A percentile compares a stretch with the other conserved stretches of the same genome.
Conservation (phyloP, 352 stramenopile species). For the Pilasporangium apinafurcum region DNA sequence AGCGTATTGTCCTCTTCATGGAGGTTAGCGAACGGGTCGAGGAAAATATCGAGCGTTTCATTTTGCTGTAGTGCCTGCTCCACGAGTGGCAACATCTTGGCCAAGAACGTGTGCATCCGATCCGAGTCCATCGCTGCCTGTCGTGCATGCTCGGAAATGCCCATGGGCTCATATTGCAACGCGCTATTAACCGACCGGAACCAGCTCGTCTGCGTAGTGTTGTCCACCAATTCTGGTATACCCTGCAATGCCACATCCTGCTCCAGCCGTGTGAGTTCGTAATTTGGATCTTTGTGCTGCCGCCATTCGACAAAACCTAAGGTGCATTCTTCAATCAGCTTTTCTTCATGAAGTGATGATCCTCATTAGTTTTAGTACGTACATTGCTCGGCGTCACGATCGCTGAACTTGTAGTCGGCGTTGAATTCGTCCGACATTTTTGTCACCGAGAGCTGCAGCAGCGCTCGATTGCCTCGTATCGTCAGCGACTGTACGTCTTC, state of each 20-base stretch:
- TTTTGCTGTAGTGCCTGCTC: conserved; percentile 81
- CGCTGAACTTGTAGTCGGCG: conserved; percentile 80
- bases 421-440: conserved; percentile 82
- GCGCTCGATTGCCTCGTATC: conserved; percentile 33
- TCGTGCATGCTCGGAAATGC: conserved; percentile 27
- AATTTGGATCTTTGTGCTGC: conserved; percentile 81
- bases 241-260: conserved; percentile 75
- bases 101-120: conserved; percentile 61
- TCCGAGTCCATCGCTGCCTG: conserved; percentile 62
- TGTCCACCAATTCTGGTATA: conserved; percentile 60
- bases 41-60: conserved; percentile 81
- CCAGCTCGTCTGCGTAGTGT: conserved; percentile 73
- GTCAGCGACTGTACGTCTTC: conserved; percentile 62
- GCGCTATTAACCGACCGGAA: conserved; percentile 80
- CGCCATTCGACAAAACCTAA: conserved; percentile 80
- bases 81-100: conserved; percentile 51
- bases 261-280: conserved; percentile 69
- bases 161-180: conserved; percentile 74
- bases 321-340: background rate
- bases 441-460: conserved; percentile 63
- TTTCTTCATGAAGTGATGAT: background rate
- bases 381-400: conserved; percentile 76
- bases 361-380: background rate
- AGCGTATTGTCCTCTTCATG: conserved; percentile 57
- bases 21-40: conserved; percentile 70